A percentile compares a stretch with the other conserved stretches of the same genome.
Conservation (phyloP, 164 flowering plant genomes). For the Chloranthus sessilifolius region DNA sequence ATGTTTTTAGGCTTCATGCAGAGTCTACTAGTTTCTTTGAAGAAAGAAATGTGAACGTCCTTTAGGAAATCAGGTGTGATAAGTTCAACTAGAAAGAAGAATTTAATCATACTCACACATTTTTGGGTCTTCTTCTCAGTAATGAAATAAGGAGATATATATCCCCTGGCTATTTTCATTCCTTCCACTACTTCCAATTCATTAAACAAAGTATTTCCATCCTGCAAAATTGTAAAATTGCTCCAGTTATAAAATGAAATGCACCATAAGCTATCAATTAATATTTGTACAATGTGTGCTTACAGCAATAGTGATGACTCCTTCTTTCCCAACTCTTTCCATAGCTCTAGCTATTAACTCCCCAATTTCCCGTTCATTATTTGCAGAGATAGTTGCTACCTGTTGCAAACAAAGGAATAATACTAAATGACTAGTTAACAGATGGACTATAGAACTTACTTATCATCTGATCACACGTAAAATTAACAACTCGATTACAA, state of each 20-base stretch:
- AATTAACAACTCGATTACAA: background rate
- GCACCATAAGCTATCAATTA: background rate
- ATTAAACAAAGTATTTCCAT: conserved; percentile 69
- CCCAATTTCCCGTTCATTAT: conserved; percentile 86
- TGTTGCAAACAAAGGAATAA: conserved; percentile 20
- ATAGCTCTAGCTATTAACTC: conserved; percentile 82
- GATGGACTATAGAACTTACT: background rate
- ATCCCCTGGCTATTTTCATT: conserved; percentile 89
- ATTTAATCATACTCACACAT: conserved; percentile 56
- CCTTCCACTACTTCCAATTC: conserved; percentile 91
- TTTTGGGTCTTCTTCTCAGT: conserved; percentile 69
- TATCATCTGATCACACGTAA: background rate
- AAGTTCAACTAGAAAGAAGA: background rate
- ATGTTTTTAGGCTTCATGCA: too few species aligned
- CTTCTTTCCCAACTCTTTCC: conserved; percentile 97
- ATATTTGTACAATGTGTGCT: conserved; percentile 17
- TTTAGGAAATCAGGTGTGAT: too few species aligned
- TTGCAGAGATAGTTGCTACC: conserved; percentile 97
- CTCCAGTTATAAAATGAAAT: background rate
- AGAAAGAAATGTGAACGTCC: too few species aligned
- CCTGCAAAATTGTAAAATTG: conserved; percentile 34
- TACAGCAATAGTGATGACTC: conserved; percentile 82
- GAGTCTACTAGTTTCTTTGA: too few species aligned
- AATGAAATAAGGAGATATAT: conserved; percentile 77
- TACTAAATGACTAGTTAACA: background rate